Percentiles rank a stretch among this genome's conserved stretches.
These are phyloP conservation scores for Sporothrix inflata DNA, from an alignment of 2,329 filamentous ascomycete genomes.

Conservation along the genomic window DNA sequence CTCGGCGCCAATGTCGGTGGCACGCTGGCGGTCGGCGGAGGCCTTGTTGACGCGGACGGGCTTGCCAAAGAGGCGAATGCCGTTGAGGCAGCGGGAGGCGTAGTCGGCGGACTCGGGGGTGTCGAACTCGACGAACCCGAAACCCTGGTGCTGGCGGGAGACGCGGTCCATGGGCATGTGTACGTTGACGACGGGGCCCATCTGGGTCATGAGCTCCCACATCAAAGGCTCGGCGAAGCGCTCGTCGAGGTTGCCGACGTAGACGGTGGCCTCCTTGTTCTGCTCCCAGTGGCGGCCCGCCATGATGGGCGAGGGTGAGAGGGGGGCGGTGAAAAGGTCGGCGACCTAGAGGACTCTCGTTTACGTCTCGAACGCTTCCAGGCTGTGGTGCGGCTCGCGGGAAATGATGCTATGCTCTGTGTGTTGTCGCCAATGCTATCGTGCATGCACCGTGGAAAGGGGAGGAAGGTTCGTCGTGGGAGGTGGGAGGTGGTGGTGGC, in stretches of 20 bases:
- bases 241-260: conserved; percentile 98
- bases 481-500: background rate
- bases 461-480: background rate
- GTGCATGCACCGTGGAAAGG: background rate
- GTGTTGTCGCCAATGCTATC: background rate
- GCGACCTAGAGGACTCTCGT: background rate
- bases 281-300: conserved; percentile 69
- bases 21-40: conserved; percentile 88
- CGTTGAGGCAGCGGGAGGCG: conserved; percentile 94
- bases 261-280: conserved; percentile 97
- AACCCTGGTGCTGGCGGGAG: conserved; percentile 94
- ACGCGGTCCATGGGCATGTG: conserved; percentile 98
- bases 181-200: conserved; percentile 95
- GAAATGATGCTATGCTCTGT: background rate
- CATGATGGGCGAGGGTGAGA: conserved; percentile 35
- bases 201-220: conserved; percentile 98
- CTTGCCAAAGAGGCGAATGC: conserved; percentile 89
- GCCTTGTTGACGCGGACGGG: conserved; percentile 96
- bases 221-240: conserved; percentile 87
- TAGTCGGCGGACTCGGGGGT: conserved; percentile 96
- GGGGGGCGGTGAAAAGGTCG: background rate
- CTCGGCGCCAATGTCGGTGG: conserved; percentile 91
- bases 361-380: background rate
- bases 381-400: background rate
- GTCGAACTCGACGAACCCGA: conserved; percentile 98